Base-by-base conservation (phyloP, 495 filamentous ascomycete species). In the Paragyromitra xinjiangensis region DNA sequence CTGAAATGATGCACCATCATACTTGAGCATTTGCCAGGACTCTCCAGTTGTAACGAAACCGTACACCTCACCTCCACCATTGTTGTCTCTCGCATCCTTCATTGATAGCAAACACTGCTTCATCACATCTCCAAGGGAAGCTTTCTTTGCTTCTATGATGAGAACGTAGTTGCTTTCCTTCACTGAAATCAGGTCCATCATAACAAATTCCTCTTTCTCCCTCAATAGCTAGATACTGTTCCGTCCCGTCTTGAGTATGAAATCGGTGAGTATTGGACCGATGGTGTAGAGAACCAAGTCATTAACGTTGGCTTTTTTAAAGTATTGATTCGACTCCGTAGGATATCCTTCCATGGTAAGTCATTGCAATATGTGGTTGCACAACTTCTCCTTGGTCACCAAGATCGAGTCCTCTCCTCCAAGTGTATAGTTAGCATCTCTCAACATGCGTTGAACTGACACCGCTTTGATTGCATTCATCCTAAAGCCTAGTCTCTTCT, bases 401-500 rank as follows among this genome's bases (percentile, higher is more conserved):
- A 14, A 2, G 14, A 50, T n/a, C 1, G 14, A 12, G 14, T 50
- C 14, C 14, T 1, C 14, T 50, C 45, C 45, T 51, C n/a, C 48
- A 19, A 51, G 6, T 4, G 12, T 14, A 19, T 16, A 2, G 12
- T 19, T 19, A 6, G 48, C 48, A 16, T 51, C 16, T 51, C 2
- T 16, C 45, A 19, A 50, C 45, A 50, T 50, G 14, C 45, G 45
- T 12, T 50, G 11, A 16, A 74, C 71, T 12, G 63, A 24, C 19
- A 61, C 34, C 50, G 61, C 71, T 53, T 22, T 56, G 61, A 67
- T 29, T 66, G 11, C 19, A 50, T 44, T n/a, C 19, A 73, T 65
- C 42, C 24, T 50, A 40, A 69, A 69, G 64, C 72, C 72, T 69
- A 62, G 42, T 61, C 72, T 45, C 22, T 70, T 69, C n/a, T 69